Evolutionary conservation across 441 rosid genomes (phyloP).

Genomic region (Gossypium lobatum): DNA sequence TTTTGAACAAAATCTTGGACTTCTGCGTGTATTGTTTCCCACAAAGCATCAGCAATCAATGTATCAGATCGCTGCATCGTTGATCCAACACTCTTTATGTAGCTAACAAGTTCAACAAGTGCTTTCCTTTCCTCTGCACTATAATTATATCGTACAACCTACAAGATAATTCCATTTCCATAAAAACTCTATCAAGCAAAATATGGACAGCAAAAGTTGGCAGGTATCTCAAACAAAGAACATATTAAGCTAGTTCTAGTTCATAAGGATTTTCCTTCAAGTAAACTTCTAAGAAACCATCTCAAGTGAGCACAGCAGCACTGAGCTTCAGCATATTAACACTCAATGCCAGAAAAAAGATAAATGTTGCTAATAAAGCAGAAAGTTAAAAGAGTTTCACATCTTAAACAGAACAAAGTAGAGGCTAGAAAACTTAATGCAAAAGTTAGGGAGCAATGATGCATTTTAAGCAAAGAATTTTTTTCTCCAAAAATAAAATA

Average conservation of each 20-base stretch:
- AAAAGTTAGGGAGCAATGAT: neutral
- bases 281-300: conserved; percentile 7
- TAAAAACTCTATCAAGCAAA: neutral
- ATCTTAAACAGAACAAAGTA: conserved; percentile 6
- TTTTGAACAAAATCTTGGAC: conserved; percentile 99
- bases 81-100: conserved; percentile 88
- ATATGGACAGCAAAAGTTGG: neutral
- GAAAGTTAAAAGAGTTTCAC: neutral
- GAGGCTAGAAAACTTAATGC: neutral
- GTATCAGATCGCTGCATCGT: conserved; percentile 94
- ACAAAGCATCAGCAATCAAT: conserved; percentile 92
- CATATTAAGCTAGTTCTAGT: conserved; percentile 7
- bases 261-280: conserved; percentile 3
- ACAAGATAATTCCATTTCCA: conserved; percentile 21
- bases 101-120: conserved; percentile 90
- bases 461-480: neutral
- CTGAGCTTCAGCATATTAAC: conserved; percentile 2
- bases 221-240: neutral
- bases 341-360: neutral
- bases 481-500: conserved; percentile 16
- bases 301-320: conserved; percentile 8
- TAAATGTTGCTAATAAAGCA: neutral
- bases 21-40: conserved; percentile 99
- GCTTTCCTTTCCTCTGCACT: conserved; percentile 91
- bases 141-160: conserved; percentile 97